Evolutionary conservation across 495 filamentous ascomycete species (phyloP).

Genomic region (Parachaetomium inaequale): DNA sequence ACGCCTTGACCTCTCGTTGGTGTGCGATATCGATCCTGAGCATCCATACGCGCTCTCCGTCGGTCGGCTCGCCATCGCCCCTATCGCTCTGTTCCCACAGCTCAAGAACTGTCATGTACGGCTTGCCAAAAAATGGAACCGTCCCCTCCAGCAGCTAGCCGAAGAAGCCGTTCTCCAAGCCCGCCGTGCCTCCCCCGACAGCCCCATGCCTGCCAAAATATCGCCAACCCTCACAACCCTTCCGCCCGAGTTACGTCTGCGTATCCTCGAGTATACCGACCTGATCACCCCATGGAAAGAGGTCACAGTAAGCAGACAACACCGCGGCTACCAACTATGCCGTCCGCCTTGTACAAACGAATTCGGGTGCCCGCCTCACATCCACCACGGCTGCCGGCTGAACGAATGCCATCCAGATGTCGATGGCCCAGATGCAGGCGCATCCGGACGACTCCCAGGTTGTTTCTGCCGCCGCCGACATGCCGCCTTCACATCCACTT

Average conservation of each 20-base stretch:
- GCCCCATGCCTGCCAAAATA: background rate
- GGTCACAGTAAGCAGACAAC: conserved; percentile 7
- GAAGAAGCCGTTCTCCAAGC: conserved; percentile 7
- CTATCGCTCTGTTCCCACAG: background rate
- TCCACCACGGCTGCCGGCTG: background rate
- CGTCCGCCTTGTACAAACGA: background rate
- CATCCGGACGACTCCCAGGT: too few relatives aligned
- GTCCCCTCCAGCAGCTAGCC: background rate
- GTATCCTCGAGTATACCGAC: conserved; percentile 15
- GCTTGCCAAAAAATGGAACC: background rate
- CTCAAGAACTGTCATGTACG: conserved; percentile 7
- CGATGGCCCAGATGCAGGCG: too few relatives aligned
- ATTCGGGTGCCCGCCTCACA: background rate
- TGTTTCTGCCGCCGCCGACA: conserved; percentile 9
- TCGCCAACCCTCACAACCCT: background rate
- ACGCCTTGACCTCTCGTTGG: conserved; percentile 14
- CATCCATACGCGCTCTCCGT: background rate
- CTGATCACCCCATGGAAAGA: conserved; percentile 17
- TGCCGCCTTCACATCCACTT: background rate
- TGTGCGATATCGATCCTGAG: background rate
- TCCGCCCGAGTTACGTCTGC: conserved; percentile 1
- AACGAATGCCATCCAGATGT: too few relatives aligned
- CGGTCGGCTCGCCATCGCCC: background rate
- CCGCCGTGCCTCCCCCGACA: background rate
- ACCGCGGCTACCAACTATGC: background rate